Conservation (phyloP, 2,329 filamentous ascomycete species). For the Aspergillus aculeatinus region DNA sequence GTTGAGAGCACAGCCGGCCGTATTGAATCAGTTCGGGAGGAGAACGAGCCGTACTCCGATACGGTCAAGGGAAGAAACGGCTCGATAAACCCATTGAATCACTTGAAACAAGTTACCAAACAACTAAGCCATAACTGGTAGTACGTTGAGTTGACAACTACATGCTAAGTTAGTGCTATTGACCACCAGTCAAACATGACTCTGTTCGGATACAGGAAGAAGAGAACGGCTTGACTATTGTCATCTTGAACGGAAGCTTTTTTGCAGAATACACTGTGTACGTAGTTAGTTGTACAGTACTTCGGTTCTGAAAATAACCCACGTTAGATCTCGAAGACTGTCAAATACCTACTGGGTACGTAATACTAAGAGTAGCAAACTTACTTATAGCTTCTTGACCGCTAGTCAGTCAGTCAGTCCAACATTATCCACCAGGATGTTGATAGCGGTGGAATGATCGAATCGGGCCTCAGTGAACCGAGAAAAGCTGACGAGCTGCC, state of each 20-base stretch:
- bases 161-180: no score
- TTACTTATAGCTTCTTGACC: neutral
- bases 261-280: no score
- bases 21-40: neutral
- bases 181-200: no score
- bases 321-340: no score
- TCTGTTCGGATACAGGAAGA: no score
- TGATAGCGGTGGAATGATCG: constrained; percentile 1
- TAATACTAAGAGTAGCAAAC: no score
- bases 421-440: neutral
- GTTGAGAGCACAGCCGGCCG: neutral
- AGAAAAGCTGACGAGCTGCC: neutral
- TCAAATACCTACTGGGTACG: no score
- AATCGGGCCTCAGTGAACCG: neutral
- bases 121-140: no score
- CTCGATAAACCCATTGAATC: neutral
- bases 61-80: neutral
- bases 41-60: neutral
- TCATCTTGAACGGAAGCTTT: no score
- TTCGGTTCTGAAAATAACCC: neutral
- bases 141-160: no score
- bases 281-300: neutral
- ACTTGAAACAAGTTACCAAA: no score
- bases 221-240: neutral
- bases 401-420: neutral